Evolutionary conservation across 2,329 filamentous ascomycete genomes (phyloP).

Genomic region (Exophiala phaeomuriformis): DNA sequence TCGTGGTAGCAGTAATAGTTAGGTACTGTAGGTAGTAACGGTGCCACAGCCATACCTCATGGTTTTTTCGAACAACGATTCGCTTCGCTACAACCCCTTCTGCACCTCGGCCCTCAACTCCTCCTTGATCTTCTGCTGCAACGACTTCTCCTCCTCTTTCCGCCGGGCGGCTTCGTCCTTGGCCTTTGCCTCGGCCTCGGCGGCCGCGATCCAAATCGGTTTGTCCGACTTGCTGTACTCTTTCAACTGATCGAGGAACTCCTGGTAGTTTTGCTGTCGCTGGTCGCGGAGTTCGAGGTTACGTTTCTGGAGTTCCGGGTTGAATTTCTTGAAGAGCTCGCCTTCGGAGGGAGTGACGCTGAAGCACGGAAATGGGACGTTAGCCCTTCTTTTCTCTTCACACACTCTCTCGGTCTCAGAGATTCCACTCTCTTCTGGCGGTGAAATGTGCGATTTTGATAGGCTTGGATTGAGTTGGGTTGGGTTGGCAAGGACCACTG

Average conservation of each 20-base stretch:
- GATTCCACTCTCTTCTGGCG: too few relatives aligned
- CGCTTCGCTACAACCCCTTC: not conserved
- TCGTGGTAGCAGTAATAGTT: too few relatives aligned
- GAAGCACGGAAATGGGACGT: not conserved
- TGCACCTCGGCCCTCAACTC: slow-evolving; percentile 36
- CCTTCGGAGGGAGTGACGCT: slow-evolving; percentile 66
- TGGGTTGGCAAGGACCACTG: not conserved
- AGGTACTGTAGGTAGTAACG: too few relatives aligned
- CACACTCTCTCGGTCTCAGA: too few relatives aligned
- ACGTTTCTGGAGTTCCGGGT: slow-evolving; percentile 84
- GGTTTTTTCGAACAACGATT: too few relatives aligned
- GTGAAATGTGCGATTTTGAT: too few relatives aligned
- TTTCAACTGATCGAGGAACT: slow-evolving; percentile 77
- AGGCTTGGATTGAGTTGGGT: too few relatives aligned
- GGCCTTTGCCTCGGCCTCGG: slow-evolving; percentile 34
- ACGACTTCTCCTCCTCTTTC: slow-evolving; percentile 33
- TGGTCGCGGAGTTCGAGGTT: slow-evolving; percentile 72
- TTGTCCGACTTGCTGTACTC: slow-evolving; percentile 86
- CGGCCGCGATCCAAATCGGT: slow-evolving; percentile 54
- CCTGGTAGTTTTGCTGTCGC: slow-evolving; percentile 77
- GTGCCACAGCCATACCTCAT: too few relatives aligned
- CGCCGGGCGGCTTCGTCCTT: slow-evolving; percentile 33
- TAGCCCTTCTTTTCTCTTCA: too few relatives aligned
- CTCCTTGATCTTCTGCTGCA: slow-evolving; percentile 34
- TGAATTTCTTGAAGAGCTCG: slow-evolving; percentile 84